Conservation (phyloP, 352 stramenopile species). For the Pythium coloratum region DNA sequence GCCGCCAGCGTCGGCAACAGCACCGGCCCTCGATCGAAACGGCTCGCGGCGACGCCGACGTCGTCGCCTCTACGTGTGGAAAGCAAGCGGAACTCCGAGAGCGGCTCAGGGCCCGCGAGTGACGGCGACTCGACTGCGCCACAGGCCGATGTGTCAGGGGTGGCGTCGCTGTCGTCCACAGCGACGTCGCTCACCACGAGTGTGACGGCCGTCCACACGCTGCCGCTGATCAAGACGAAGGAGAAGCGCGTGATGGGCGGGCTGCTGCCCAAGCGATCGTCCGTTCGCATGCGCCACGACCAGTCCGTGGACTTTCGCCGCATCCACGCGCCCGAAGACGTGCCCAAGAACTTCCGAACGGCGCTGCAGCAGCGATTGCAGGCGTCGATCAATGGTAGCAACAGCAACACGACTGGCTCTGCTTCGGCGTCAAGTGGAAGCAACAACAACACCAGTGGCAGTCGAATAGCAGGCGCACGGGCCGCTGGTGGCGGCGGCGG, state of each 20-base stretch:
- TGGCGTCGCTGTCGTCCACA: background rate
- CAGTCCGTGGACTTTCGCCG: conserved; percentile 64
- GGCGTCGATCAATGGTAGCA: background rate
- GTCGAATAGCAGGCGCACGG: background rate
- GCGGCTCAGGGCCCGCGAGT: background rate
- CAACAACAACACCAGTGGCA: conserved; percentile 8
- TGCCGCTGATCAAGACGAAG: conserved; percentile 54
- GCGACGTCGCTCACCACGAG: conserved; percentile 32
- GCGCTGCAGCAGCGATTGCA: conserved; percentile 48
- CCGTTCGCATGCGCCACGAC: conserved; percentile 60
- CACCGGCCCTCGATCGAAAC: conserved; percentile 7
- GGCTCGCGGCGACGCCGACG: conserved; percentile 7
- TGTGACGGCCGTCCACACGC: conserved; percentile 40
- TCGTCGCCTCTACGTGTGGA: background rate
- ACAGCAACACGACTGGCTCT: background rate
- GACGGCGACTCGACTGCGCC: background rate
- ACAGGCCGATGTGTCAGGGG: background rate
- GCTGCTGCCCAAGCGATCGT: conserved; percentile 62
- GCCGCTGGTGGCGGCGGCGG: background rate
- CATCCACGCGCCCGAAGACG: conserved; percentile 68
- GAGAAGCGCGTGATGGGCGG: conserved; percentile 71
- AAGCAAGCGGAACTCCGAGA: background rate
- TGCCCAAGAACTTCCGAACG: conserved; percentile 70
- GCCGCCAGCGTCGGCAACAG: background rate
- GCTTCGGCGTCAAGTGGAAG: background rate